Base-by-base conservation (phyloP, 805 yeast genomes). In the Saitoella complicata region DNA sequence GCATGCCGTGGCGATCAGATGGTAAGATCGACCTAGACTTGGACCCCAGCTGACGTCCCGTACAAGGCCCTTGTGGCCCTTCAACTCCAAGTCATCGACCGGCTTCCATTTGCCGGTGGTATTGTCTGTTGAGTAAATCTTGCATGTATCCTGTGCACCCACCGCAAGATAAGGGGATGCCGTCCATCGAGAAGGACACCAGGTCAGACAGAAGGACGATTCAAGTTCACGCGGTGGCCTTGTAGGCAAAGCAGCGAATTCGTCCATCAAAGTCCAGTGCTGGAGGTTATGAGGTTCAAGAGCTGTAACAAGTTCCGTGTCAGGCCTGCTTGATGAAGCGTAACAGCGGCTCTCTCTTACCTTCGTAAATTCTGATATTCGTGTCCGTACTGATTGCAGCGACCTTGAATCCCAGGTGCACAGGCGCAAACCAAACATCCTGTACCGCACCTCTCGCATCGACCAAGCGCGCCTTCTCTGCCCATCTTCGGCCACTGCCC, bases 1-100 rank as follows among this genome's bases (percentile, higher is more conserved):
- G 58, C 95, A 86, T 5, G 93, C 97, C 0, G 97, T 88, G 0
- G 99, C 97, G 38, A 91, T 69, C 41, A 87, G 65, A 54, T 88
- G 94, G 58, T 75, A 83, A 6, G 43, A 40, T 52, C 95, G 68
- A 2, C 43, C 43, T 30, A 41, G 12, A 32, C 38, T n/a, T 10
- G 38, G 43, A 0, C 97, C 97, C 98, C 98, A 88, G 32, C 87
- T 71, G 5, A 87, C 84, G 11, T 86, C 80, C 55, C 97, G 69
- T 33, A 88, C 84, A 37, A 88, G 68, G 2, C 94, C 94, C 44
- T 73, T 70, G 59, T 87, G 95, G 37, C 84, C 95, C 48, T 73
- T 32, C 21, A 48, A 42, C 48, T 73, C 37, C 32, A 48, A 42
- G 39, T 45, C 37, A 11, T 33, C 42, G 10, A 38, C 37, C 7